These are phyloP conservation scores for Paramyrothecium sp. DNA, from an alignment of 2,329 filamentous ascomycete species.

Conservation along the genomic window DNA sequence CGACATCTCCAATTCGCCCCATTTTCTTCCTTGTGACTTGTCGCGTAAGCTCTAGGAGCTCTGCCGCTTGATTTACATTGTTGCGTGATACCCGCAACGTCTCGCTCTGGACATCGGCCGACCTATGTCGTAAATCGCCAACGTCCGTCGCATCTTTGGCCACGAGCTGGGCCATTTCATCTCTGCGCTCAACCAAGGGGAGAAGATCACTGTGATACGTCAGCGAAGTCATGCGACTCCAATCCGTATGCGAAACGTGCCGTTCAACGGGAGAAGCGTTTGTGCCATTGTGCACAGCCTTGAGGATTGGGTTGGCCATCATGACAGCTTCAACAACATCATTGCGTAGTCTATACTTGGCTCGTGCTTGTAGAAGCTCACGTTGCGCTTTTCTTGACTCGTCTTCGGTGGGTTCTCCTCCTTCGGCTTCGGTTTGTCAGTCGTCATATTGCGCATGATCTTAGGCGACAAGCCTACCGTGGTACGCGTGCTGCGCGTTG, in stretches of 20 bases:
- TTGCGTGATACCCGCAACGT: conserved; percentile 53
- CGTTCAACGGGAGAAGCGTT: conserved; percentile 65
- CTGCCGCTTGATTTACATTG: conserved; percentile 62
- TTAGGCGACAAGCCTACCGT: conserved; percentile 10
- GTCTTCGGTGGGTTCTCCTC: conserved; percentile 37
- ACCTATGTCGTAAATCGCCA: conserved; percentile 46
- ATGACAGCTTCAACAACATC: conserved; percentile 68
- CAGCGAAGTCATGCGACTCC: conserved; percentile 8
- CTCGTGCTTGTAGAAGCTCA: conserved; percentile 68
- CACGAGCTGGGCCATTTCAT: conserved; percentile 62
- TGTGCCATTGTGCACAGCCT: conserved; percentile 70
- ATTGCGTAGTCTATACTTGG: conserved; percentile 67
- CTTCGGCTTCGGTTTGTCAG: too few species aligned
- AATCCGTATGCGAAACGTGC: conserved; percentile 40
- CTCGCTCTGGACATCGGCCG: conserved; percentile 58
- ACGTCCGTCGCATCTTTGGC: conserved; percentile 57
- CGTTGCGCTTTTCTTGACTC: conserved; percentile 58
- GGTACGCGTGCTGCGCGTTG: conserved; percentile 41
- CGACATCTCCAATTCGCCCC: conserved; percentile 52
- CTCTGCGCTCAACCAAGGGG: conserved; percentile 64
- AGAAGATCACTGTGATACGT: conserved; percentile 57
- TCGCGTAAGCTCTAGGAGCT: conserved; percentile 62
- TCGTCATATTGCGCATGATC: too few species aligned
- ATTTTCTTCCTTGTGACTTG: conserved; percentile 51
- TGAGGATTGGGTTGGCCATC: conserved; percentile 72